Evolutionary conservation across 1,139 yeast species (phyloP), one percentile per base, ranked within the genome.

Genomic region (Pichia sp.): DNA sequence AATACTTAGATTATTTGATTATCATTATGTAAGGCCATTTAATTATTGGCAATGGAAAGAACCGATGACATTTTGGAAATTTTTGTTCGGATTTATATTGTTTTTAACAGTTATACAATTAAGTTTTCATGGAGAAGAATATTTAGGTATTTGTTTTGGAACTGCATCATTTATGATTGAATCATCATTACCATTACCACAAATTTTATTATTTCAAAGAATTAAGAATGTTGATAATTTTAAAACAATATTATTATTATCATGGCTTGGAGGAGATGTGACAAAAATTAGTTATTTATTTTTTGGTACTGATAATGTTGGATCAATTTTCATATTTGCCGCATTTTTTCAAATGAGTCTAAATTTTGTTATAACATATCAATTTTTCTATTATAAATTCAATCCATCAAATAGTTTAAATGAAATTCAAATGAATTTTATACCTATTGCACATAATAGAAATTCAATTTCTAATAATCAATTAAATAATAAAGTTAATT

Each of bases 221-320:
- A 63, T 86, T 28, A 78, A 80, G 54, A 77, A 87, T 1, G 80
- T 84, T 6, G 82, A 82, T 53, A 92, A 92, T 51, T 87, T 89
- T 66, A 82, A 89, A 56, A 69, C 82, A 39, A 76, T 90, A 32
- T 67, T 89, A 41, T 63, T 89, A 40, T 66, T 87, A 29, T 82
- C 92, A 56, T 89, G 97, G 97, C 68, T 89, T 10, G 82, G 92
- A 49, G 96, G 97, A 42, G 97, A 89, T 64, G 67, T 82, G 39
- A 76, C 87, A 34, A 89, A 89, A 60, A 73, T 89, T 34, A 68
- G 81, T 41, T 87, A 85, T 60, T 70, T 87, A 48, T 56, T 83
- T 12, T 82, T 72, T 60, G 94, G 95, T 10, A 84, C 95, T 1
- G 73, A 73, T 45, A 74, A 82, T 53, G 77, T 86, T 25, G 81